Base-by-base conservation (phyloP, 164 flowering plant species). In the Liriodendron chinense region DNA sequence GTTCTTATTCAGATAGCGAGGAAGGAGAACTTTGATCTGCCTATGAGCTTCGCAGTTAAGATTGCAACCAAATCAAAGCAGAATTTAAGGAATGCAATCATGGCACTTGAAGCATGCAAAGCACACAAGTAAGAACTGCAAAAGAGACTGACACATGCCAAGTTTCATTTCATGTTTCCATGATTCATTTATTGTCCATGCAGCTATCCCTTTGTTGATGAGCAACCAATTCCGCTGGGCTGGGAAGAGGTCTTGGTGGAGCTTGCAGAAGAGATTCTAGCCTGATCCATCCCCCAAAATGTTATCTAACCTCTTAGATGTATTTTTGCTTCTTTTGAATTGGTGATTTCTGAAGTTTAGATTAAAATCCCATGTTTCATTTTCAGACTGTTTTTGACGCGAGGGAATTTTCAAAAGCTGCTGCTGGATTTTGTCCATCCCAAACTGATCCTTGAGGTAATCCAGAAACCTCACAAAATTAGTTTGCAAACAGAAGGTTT, bases 81-180 rank as follows among this genome's bases (percentile, higher is more conserved):
- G 75, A 88, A 90, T 74, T 71, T 89, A 72, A 83, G 96, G 75
- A 81, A 80, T 83, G 96, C 96, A 78, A 86, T 90, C 70, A 89
- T 90, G 96, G 92, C 90, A 66, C 92, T 91, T 74, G 96, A 91
- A 89, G 93, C 92, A 56, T 89, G 96, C 88, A 91, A 85, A 85
- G 86, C 89, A 65, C 86, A 90, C 89, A 88, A 86, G 96, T 91
- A 80, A 78, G 83, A 49, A 56, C 18, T 28, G 34, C 50, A 47
- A 5, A 16, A 61, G n/a, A 25, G 26, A 50, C 9, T 70, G 49
- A 47, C 20, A 9, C 48, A 21, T 23, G 9, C 25, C 2, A 1
- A 43, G 47, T 72, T 71, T 25, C 22, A 43, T 16, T n/a, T 49
- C 25, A 26, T 26, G 14, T 57, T 72, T 69, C 25, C 43, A 76